Percentiles rank a stretch among this genome's conserved stretches.
These are phyloP conservation scores for Yamagishiella unicocca DNA, from an alignment of 139 green algal species.

Conservation along the genomic window DNA sequence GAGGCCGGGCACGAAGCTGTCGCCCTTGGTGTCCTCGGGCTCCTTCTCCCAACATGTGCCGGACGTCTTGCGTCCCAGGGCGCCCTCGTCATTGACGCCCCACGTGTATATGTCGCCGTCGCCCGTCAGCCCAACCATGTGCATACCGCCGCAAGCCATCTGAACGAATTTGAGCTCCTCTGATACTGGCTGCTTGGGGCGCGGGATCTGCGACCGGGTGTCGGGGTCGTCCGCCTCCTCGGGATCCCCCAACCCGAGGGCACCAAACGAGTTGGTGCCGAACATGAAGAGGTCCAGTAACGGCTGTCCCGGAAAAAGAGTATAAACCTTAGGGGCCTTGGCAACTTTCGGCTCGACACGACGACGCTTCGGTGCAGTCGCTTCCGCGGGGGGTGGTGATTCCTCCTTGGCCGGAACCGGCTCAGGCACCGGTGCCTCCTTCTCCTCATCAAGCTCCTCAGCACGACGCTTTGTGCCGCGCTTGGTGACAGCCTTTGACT, in stretches of 20 bases:
- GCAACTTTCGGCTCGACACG: not conserved
- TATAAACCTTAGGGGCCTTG: not conserved
- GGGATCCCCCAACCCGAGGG: slow-evolving; percentile 62
- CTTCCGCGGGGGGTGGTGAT: not conserved
- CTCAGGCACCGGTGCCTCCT: not conserved
- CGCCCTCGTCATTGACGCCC: slow-evolving; percentile 95
- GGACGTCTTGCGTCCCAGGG: slow-evolving; percentile 76
- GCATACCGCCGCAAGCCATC: slow-evolving; percentile 90
- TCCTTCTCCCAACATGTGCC: slow-evolving; percentile 53
- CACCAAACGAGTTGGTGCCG: slow-evolving; percentile 67
- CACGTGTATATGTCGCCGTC: slow-evolving; percentile 79
- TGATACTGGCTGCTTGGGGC: slow-evolving; percentile 21
- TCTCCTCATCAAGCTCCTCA: slow-evolving; percentile 20
- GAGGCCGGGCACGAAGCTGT: slow-evolving; percentile 61
- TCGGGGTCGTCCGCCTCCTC: slow-evolving; percentile 37
- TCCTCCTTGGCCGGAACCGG: not conserved
- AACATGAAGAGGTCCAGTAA: slow-evolving; percentile 59
- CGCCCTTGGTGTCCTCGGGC: slow-evolving; percentile 31
- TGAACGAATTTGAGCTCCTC: slow-evolving; percentile 61
- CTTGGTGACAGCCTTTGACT: not conserved
- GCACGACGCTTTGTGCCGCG: slow-evolving; percentile 16
- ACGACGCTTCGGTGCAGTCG: slow-evolving; percentile 8
- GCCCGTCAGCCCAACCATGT: slow-evolving; percentile 82
- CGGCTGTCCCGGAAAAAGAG: slow-evolving; percentile 28
- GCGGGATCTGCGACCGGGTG: slow-evolving; percentile 29